Evolutionary conservation across 495 filamentous ascomycete genomes (phyloP).

Genomic region (Trypethelium eluteriae): DNA sequence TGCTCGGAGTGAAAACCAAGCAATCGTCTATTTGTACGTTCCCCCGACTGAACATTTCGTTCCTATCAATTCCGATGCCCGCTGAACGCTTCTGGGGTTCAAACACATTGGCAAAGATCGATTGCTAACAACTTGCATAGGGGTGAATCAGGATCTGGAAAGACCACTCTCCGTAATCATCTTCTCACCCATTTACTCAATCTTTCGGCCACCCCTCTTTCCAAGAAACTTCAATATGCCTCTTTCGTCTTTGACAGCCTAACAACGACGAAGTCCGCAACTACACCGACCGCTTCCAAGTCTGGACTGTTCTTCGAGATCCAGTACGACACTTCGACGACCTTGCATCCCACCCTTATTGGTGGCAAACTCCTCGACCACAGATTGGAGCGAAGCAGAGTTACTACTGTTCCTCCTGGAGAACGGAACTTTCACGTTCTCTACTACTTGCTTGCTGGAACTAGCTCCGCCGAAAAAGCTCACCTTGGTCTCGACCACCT

Average conservation of each 20-base stretch:
- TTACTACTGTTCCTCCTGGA: slow-evolving; percentile 84
- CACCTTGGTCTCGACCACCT: slow-evolving; percentile 74
- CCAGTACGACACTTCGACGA: slow-evolving; percentile 85
- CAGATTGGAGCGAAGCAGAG: slow-evolving; percentile 78
- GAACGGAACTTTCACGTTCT: slow-evolving; percentile 94
- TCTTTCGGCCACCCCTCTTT: slow-evolving; percentile 84
- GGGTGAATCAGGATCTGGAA: slow-evolving; percentile 90
- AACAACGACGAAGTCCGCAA: slow-evolving; percentile 95
- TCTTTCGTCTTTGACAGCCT: slow-evolving; percentile 91
- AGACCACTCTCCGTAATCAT: slow-evolving; percentile 87
- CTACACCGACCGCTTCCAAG: slow-evolving; percentile 90
- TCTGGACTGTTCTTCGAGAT: slow-evolving; percentile 90
- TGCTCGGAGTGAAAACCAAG: slow-evolving; percentile 83
- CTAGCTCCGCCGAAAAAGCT: slow-evolving; percentile 77
- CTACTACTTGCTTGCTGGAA: slow-evolving; percentile 91
- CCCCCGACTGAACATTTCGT: not conserved
- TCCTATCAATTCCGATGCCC: not conserved
- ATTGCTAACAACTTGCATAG: not conserved
- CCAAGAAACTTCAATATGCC: slow-evolving; percentile 83
- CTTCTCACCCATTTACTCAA: slow-evolving; percentile 73
- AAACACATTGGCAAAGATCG: not conserved
- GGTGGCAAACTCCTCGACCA: slow-evolving; percentile 94
- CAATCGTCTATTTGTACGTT: slow-evolving; percentile 81
- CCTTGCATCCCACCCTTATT: slow-evolving; percentile 71
- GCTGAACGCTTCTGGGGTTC: not conserved